phyloP scores from a whole-genome alignment of 768 basidiomycete species.

The Bullera alba region DNA sequence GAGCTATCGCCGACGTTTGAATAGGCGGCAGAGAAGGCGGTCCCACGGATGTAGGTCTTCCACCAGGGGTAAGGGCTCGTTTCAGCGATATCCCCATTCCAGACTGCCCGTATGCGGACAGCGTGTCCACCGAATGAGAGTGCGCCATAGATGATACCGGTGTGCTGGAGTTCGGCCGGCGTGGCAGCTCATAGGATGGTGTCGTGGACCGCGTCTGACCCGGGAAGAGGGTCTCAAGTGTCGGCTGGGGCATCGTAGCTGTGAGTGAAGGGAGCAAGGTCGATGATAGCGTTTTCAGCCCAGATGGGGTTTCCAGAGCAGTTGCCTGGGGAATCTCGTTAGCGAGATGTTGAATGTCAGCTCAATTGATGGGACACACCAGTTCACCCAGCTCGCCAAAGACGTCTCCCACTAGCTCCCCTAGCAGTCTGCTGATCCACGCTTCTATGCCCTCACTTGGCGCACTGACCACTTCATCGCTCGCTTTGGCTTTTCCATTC shows the following conservation, averaged over 20 bases:
- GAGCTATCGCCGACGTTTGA: constrained; percentile 10
- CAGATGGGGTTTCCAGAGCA: constrained; percentile 70
- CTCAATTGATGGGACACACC: constrained; percentile 53
- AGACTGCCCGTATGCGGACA: constrained; percentile 8
- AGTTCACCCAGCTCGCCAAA: constrained; percentile 76
- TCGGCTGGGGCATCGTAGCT: constrained; percentile 16
- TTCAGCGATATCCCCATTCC: constrained; percentile 32
- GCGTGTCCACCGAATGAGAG: constrained; percentile 15
- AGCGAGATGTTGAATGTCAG: constrained; percentile 2
- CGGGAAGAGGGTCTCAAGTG: constrained; percentile 7
- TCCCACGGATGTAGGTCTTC: constrained; percentile 30
- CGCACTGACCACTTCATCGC: constrained; percentile 56
- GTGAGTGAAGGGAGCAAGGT: constrained; percentile 44
- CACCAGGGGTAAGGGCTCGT: constrained; percentile 31
- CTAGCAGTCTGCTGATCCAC: constrained; percentile 80
- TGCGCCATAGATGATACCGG: constrained; percentile 8
- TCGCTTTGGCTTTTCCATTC: constrained; percentile 42
- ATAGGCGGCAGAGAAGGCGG: constrained; percentile 27
- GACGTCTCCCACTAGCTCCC: constrained; percentile 80
- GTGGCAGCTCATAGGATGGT: constrained; percentile 7
- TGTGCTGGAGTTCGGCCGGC: constrained; percentile 6
- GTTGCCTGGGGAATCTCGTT: constrained; percentile 54
- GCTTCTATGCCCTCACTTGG: constrained; percentile 65
- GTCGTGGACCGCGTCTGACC: constrained; percentile 3
- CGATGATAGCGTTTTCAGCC: constrained; percentile 68